These are phyloP conservation scores for Porphyrellus cyaneotinctus DNA, from an alignment of 768 basidiomycete species.

Conservation along the genomic window DNA sequence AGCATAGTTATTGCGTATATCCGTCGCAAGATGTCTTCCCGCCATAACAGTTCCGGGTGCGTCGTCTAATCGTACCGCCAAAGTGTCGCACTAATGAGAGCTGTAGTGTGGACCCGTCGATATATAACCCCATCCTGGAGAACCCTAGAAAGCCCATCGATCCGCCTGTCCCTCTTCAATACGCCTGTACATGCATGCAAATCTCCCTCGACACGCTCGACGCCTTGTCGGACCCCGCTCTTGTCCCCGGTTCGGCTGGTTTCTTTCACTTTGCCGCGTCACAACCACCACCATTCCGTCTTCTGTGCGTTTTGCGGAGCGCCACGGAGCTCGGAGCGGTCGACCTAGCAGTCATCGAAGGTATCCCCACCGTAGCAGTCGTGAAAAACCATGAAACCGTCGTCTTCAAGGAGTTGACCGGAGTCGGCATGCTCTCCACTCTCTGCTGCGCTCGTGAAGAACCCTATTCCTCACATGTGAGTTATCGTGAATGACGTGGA, in stretches of 20 bases:
- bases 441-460: conserved; percentile 38
- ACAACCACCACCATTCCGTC: conserved; percentile 40
- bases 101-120: conserved; percentile 28
- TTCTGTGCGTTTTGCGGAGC: conserved; percentile 37
- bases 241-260: conserved; percentile 35
- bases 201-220: conserved; percentile 44
- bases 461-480: conserved; percentile 26
- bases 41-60: conserved; percentile 16
- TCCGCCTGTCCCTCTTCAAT: conserved; percentile 39
- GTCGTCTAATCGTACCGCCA: neutral
- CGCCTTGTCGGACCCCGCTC: conserved; percentile 38
- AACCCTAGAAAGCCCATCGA: conserved; percentile 39
- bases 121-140: conserved; percentile 30
- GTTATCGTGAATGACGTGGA: neutral
- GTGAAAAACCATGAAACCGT: conserved; percentile 41
- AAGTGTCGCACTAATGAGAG: conserved; percentile 1
- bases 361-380: conserved; percentile 39
- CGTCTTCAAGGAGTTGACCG: conserved; percentile 39
- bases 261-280: conserved; percentile 34
- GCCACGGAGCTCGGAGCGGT: conserved; percentile 35
- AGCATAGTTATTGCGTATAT: conserved; percentile 58
- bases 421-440: conserved; percentile 32
- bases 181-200: conserved; percentile 43
- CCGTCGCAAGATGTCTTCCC: conserved; percentile 32
- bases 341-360: conserved; percentile 42